Percentiles rank a stretch among this genome's conserved stretches.
Evolutionary conservation across 2,329 filamentous ascomycete species (phyloP).

Genomic region (Monilinia vaccinii-corymbosi): DNA sequence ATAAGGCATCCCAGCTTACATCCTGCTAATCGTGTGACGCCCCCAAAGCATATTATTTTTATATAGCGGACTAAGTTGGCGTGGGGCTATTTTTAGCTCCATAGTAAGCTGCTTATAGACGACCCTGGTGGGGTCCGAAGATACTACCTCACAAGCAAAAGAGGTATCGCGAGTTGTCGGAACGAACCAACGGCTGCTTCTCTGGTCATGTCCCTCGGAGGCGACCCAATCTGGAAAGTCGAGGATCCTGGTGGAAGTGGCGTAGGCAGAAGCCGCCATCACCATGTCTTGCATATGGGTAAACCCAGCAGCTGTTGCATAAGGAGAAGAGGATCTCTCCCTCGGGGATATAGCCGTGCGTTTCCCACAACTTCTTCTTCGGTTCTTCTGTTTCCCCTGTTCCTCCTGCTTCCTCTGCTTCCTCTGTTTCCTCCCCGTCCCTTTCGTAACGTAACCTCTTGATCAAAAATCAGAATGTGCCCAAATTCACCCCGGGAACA

Average conservation of each 20-base stretch:
- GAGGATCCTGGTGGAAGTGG: background rate
- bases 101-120: background rate
- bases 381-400: too few relatives aligned
- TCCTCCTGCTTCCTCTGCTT: too few relatives aligned
- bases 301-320: background rate
- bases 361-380: background rate
- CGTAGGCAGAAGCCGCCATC: background rate
- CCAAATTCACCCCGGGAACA: background rate
- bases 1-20: conserved; percentile 1
- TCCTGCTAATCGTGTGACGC: background rate
- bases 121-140: background rate
- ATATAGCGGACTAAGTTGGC: background rate
- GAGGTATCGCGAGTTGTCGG: background rate
- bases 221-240: background rate
- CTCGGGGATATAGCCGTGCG: background rate
- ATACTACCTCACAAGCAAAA: background rate
- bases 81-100: conserved; percentile 1
- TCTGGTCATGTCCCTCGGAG: background rate
- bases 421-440: conserved; percentile 1
- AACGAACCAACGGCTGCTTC: background rate
- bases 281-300: conserved; percentile 6
- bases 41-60: background rate
- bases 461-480: background rate
- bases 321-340: background rate
- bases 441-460: background rate